Percentiles rank a stretch among this genome's conserved stretches.
Conservation (phyloP, 768 basidiomycete genomes). For the Boletus rufocinnamomeus region DNA sequence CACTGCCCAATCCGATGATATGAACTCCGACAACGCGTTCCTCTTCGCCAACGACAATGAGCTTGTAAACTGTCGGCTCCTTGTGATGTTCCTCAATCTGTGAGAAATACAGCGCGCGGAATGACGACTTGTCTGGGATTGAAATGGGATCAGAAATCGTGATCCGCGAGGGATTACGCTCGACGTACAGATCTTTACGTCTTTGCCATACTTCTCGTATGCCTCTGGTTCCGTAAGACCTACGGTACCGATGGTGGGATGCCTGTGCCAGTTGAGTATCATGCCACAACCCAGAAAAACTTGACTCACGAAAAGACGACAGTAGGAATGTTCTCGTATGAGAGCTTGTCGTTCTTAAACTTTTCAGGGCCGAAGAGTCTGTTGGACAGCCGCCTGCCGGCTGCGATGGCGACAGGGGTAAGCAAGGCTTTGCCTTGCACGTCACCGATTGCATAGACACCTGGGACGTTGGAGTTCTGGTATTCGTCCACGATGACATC, state of each 20-base stretch:
- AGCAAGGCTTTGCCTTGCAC: conserved; percentile 90
- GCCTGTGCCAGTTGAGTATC: conserved; percentile 46
- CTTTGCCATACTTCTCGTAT: conserved; percentile 80
- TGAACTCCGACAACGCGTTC: conserved; percentile 97
- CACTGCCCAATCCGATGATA: conserved; percentile 87
- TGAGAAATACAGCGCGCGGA: conserved; percentile 88
- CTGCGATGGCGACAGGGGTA: conserved; percentile 97
- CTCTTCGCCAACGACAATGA: conserved; percentile 82
- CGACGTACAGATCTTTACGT: conserved; percentile 86
- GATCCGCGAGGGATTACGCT: conserved; percentile 1
- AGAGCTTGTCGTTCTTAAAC: conserved; percentile 85
- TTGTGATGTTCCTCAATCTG: conserved; percentile 90
- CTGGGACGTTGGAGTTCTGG: conserved; percentile 74
- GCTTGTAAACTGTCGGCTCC: conserved; percentile 93
- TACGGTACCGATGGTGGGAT: conserved; percentile 94
- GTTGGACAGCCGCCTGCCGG: conserved; percentile 86
- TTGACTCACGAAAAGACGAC: conserved; percentile 92
- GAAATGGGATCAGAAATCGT: neutral
- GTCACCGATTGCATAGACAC: conserved; percentile 86
- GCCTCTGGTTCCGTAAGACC: conserved; percentile 95
- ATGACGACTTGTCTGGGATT: conserved; percentile 70
- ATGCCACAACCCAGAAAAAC: conserved; percentile 2
- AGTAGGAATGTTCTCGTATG: conserved; percentile 87
- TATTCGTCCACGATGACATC: conserved; percentile 89
- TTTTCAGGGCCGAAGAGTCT: conserved; percentile 85